These are phyloP conservation scores for Thyridium curvatum DNA, from an alignment of 2,329 filamentous ascomycete genomes.

Conservation along the genomic window DNA sequence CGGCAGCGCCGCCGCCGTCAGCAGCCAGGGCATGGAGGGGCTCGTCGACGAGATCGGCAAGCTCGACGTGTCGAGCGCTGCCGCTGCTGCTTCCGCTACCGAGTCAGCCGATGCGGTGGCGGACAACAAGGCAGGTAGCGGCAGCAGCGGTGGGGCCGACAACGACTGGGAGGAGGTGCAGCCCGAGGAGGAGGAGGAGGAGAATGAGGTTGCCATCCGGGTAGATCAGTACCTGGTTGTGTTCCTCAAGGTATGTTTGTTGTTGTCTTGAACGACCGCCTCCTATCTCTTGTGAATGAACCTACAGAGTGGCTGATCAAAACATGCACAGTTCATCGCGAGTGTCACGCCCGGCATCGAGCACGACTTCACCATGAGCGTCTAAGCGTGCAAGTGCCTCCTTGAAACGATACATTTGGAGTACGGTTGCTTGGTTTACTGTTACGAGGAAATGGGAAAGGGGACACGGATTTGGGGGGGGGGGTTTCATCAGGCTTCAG, in stretches of 20 bases:
- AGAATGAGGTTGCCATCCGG: conserved; percentile 70
- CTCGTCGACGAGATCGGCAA: conserved; percentile 75
- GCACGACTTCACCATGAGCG: conserved; percentile 95
- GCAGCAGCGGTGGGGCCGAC: conserved; percentile 25
- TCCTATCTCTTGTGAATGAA: too few species aligned
- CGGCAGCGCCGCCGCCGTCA: conserved; percentile 31
- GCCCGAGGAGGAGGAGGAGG: conserved; percentile 56
- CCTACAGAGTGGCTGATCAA: not conserved
- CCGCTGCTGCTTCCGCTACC: conserved; percentile 17
- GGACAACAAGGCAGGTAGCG: conserved; percentile 24
- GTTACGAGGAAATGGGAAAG: too few species aligned
- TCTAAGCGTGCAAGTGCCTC: conserved; percentile 40
- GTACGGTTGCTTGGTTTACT: too few species aligned
- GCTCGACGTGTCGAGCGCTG: conserved; percentile 48
- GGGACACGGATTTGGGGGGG: too few species aligned
- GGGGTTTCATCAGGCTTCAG: too few species aligned
- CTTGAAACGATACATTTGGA: not conserved
- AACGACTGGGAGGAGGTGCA: conserved; percentile 61
- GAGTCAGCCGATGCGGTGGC: conserved; percentile 21
- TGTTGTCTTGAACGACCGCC: not conserved
- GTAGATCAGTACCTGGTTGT: conserved; percentile 88
- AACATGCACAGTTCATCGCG: conserved; percentile 56
- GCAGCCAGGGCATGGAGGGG: conserved; percentile 67
- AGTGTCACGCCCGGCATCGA: conserved; percentile 96
- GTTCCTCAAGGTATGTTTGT: conserved; percentile 70